Conservation (phyloP, 2,329 filamentous ascomycete species). For the Akanthomyces lecanii region DNA sequence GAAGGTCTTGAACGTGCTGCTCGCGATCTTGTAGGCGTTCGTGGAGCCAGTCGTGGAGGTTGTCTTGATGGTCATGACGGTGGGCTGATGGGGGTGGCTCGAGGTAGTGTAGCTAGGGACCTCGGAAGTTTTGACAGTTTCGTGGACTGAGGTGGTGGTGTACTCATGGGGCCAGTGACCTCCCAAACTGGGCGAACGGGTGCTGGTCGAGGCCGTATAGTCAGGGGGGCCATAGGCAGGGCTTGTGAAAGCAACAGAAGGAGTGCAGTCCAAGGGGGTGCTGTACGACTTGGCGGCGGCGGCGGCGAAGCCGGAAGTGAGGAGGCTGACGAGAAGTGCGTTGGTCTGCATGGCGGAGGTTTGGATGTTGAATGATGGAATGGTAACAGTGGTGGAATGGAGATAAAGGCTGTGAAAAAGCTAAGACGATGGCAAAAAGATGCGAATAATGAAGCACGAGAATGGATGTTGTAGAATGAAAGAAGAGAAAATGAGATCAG, state of each 20-base stretch:
- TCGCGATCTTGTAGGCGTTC: not conserved
- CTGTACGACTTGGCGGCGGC: not conserved
- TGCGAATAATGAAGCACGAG: conserved; percentile 11
- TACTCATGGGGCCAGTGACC: not conserved
- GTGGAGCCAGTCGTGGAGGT: not conserved
- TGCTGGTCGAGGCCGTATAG: no score
- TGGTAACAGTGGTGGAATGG: not conserved
- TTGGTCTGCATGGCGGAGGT: not conserved
- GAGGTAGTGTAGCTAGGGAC: not conserved
- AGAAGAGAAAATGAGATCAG: not conserved
- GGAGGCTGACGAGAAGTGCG: conserved; percentile 1
- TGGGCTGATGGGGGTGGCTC: not conserved
- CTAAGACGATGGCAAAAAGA: conserved; percentile 13
- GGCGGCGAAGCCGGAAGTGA: not conserved
- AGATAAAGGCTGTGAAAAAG: conserved; percentile 11
- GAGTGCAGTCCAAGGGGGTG: not conserved
- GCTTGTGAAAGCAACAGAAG: not conserved
- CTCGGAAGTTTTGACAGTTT: not conserved
- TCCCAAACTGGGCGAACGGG: not conserved
- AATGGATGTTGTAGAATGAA: conserved; percentile 14
- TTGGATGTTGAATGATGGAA: not conserved
- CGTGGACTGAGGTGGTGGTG: not conserved
- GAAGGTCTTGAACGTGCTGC: not conserved
- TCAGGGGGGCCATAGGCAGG: not conserved
- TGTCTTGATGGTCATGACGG: not conserved